Evolutionary conservation across 1,284 basidiomycete genomes (phyloP).

Genomic region (Fomitopsis schrenkii): DNA sequence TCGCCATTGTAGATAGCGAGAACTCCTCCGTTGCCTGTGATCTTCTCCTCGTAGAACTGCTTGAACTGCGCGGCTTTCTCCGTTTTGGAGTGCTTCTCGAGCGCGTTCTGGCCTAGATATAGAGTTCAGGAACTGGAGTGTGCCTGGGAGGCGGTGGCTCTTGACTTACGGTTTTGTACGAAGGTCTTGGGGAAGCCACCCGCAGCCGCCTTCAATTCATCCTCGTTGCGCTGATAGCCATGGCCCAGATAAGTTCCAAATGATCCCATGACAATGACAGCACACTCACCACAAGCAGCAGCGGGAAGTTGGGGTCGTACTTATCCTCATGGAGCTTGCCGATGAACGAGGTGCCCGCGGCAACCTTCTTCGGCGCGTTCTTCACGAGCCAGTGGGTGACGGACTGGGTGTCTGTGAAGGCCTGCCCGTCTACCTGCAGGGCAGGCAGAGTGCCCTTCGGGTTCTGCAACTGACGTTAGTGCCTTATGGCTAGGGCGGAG

Average conservation of each 20-base stretch:
- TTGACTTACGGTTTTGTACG: conserved; percentile 40
- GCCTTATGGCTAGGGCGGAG: neutral
- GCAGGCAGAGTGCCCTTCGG: conserved; percentile 53
- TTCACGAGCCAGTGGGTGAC: conserved; percentile 46
- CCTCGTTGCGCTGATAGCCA: conserved; percentile 39
- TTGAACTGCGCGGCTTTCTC: conserved; percentile 43
- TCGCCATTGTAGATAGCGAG: conserved; percentile 41
- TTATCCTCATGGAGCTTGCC: conserved; percentile 47
- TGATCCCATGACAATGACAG: too few species aligned
- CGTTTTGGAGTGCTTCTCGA: conserved; percentile 37
- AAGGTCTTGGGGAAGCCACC: conserved; percentile 36
- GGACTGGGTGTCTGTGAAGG: conserved; percentile 43
- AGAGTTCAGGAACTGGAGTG: neutral
- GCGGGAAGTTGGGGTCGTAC: conserved; percentile 56
- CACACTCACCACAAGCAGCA: conserved; percentile 40
- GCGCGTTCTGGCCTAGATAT: conserved; percentile 35
- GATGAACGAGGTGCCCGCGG: conserved; percentile 36
- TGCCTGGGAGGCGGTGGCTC: neutral
- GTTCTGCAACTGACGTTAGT: conserved; percentile 33
- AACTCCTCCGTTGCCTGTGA: conserved; percentile 41
- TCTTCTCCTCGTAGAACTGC: conserved; percentile 49
- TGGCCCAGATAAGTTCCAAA: neutral
- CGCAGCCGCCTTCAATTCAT: conserved; percentile 45
- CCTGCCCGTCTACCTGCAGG: conserved; percentile 40
- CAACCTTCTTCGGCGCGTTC: conserved; percentile 37